Base-by-base conservation (phyloP, 2,329 filamentous ascomycete species). In the Verticillium nonalfalfae region DNA sequence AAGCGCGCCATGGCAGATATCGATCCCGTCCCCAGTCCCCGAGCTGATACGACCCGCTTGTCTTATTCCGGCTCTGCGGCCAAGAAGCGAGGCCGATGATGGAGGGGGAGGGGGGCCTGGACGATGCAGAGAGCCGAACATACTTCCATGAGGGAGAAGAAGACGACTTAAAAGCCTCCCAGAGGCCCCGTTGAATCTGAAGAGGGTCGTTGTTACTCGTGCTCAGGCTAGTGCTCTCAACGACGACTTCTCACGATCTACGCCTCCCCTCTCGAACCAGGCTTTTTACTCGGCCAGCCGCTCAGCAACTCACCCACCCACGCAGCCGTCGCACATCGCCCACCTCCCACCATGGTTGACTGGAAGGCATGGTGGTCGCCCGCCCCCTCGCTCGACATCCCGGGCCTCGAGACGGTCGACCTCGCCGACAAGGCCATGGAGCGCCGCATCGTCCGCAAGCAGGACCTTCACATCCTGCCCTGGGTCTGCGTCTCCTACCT, bases 401-500 rank as follows among this genome's bases (percentile, higher is more conserved):
- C 71, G n/a, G 67, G 67, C 58, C 67, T 73, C 56, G 70, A 73
- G 69, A 71, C 70, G 61, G 71, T 73, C 38, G 71, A 73, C 59
- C 68, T 73, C 55, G 67, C 69, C 31, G 71, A 73, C 61, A 72
- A 71, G 60, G 71, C 68, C 34, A 73, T 73, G 71, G 71, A 73
- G 63, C 69, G 63, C 61, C 66, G 71, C 7, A 72, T 73, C 45
- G 70, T 73, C 11, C 65, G 71, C 4, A 73, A 73, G 31, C 71
- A 73, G 56, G 71, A 73, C 56, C 34, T 73, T 50, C 62, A 71
- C 21, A 73, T 73, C 56, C 62, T 73, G 45, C 71, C 71, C 11
- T 73, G 71, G 71, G 67, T 73, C 3, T 73, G 71, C 55, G 58
- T 72, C 26, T 71, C 70, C 14, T 73, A 73, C 59, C 67, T 73